Evolutionary conservation across 2,329 filamentous ascomycete genomes (phyloP), one percentile per base, ranked within the genome.

Genomic region (Botrytis fabae): DNA sequence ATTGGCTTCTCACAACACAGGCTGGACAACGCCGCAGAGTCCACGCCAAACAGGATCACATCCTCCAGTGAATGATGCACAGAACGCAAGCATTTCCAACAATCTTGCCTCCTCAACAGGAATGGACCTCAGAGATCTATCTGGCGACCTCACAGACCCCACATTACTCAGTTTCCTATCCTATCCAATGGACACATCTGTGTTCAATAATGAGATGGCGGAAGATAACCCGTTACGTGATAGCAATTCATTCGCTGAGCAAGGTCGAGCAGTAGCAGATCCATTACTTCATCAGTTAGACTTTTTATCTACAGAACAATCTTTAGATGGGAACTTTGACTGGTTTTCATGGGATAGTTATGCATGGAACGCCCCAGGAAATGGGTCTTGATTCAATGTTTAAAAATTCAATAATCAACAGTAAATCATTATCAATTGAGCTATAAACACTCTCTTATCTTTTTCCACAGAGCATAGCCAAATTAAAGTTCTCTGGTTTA

Each of bases 281-380:
- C 54, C n/a, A 62, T 25, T 38, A 25, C 25, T 48, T 35, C n/a
- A 70, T 73, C 59, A 66, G 65, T 46, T 61, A 46, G 40, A 66
- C n/a, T 44, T 63, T 44, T 32, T 63, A 68, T 40, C 61, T 63
- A 32, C 54, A 40, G 60, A 69, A 46, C 70, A 74, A 35, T 57
- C 42, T 40, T 32, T 72, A 40, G 70, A 74, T 64, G 65, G 70
- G 3, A 73, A 63, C 22, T 74, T 74, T 38, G 73, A 74, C 68
- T 74, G 73, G 73, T 60, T 74, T 68, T 70, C 71, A 22, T 74
- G 73, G 73, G 73, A 74, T 68, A 48, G 22, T 28, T 70, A 70
- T 70, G 68, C 40, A 42, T 48, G 51, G 65, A 57, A 54, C 40
- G 46, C 32, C 1, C 38, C 38, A 6, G 16, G 8, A 44, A 44